phyloP scores from a whole-genome alignment of 495 filamentous ascomycete species.

The Aspergillus mulundensis region DNA sequence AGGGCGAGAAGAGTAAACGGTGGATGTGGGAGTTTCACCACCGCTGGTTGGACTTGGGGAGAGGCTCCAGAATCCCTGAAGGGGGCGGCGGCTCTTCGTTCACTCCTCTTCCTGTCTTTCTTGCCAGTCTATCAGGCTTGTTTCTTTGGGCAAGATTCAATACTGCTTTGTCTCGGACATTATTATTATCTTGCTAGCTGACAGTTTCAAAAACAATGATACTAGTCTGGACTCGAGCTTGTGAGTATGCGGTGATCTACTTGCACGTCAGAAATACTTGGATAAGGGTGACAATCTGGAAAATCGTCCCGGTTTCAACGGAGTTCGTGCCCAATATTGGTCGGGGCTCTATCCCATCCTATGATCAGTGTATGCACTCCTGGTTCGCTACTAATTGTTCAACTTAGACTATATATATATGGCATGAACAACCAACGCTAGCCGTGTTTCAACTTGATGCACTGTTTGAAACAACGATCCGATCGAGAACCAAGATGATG shows the following conservation, averaged over 20 bases:
- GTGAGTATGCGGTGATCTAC: conserved; percentile 1
- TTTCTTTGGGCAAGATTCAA: too few species aligned
- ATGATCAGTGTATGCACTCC: neutral
- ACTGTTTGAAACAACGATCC: neutral
- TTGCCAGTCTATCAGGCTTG: neutral
- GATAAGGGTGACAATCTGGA: too few species aligned
- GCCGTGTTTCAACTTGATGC: neutral
- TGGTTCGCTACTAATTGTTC: neutral
- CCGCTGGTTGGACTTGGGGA: conserved; percentile 1
- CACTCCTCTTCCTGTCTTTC: neutral
- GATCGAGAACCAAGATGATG: neutral
- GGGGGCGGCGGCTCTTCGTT: conserved; percentile 12
- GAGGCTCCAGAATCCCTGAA: conserved; percentile 13
- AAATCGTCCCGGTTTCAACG: neutral
- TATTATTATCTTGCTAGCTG: neutral
- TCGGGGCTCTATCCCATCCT: neutral
- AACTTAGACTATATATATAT: neutral
- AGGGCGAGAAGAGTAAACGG: neutral
- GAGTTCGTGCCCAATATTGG: neutral
- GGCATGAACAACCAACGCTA: neutral
- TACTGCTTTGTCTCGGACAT: neutral
- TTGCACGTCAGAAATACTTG: neutral
- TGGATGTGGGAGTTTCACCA: conserved; percentile 18
- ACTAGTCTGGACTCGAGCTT: neutral
- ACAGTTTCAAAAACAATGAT: conserved; percentile 5